Evolutionary conservation across 225 moss, liverwort and hornwort genomes (phyloP), one percentile per base, ranked within the genome.

Genomic region (Polytrichum commune): DNA sequence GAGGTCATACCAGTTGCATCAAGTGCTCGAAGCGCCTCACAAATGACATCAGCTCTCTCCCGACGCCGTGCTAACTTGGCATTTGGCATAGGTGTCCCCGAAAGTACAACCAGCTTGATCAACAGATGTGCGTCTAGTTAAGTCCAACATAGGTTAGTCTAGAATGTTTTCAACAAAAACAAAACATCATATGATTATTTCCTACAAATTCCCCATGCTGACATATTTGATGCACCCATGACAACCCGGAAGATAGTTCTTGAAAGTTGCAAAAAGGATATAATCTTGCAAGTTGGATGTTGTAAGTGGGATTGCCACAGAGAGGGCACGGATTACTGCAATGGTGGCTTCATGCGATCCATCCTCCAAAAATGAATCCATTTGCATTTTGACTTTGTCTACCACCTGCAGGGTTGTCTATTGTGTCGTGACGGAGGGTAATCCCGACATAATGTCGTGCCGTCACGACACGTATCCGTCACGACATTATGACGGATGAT

Each of bases 281-380:
- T 98, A 98, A 78, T 98, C 97, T 79, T 91, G 91, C 79, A 98
- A 90, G 70, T 90, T 87, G 58, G 90, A 80, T 62, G 92, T 79
- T 65, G 95, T 86, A 18, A 92, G 85, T 20, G 97, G 97, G 65
- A 98, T 92, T 66, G 94, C 92, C 27, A 95, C 87, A 65, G 97
- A 90, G 69, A 98, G 83, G 9, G 97, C 94, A 58, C 95, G 92
- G 69, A 98, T 84, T 33, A 98, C 97, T 71, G 94, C 90, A 54
- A 98, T 84, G 54, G 92, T 95, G 35, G 92, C 90, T 85, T 98
- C 97, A 75, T 95, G 97, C 29, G 95, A 93, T 60, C 97, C 97
- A 79, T 98, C 97, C 64, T 98, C 97, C 53, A 98, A 79, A 75
- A 98, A 98, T 2, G 93, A 88, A 80, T 98, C 97, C 95, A 98